Evolutionary conservation across 345 rosid genomes (phyloP), one percentile per base, ranked within the genome.

Genomic region (Populus ilicifolia): DNA sequence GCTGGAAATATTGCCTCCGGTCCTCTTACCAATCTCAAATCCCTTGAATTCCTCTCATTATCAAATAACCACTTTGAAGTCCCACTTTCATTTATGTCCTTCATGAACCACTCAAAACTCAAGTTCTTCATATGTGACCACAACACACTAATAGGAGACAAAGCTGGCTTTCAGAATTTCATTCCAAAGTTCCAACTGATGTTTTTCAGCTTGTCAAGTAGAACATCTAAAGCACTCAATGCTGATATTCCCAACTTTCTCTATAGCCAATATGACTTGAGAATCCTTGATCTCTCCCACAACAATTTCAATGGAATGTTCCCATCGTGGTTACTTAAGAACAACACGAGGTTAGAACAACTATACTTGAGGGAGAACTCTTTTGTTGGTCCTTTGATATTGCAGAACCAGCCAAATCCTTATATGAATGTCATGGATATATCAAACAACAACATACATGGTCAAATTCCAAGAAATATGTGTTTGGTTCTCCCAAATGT

Each of bases 321-420:
- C 39, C 88, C 82, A 2, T 0, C 12, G 23, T 85, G 88, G 88
- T 67, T 83, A 39, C 20, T 85, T 5, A 12, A 33, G 23, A 85
- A 85, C 70, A 85, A 85, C 25, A 59, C 82, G 20, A 54, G 43
- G 0, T 69, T 85, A 30, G 29, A 39, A 33, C 0, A 0, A 0
- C 59, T 83, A 2, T 0, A 14, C 3, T 25, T 85, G 12, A 17
- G 0, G 1, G 44, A 39, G 0, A 78, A 66, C 46, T 64, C 69
- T 17, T 27, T 83, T 1, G 17, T 59, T 0, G 83, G 82, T 36
- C 41, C n/a, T 35, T n/a, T 85, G 18, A 7, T 16, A 1, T 48
- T 66, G 25, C 69, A 39, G 5, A 5, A 41, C 2, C 1, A 33
- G 35, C 29, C 44, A 7, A 39, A 64, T 62, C 17, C 4, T 12